Evolutionary conservation across 176 grass and related monocot genomes (phyloP), one percentile per base, ranked within the genome.

Genomic region (Lolium rigidum): DNA sequence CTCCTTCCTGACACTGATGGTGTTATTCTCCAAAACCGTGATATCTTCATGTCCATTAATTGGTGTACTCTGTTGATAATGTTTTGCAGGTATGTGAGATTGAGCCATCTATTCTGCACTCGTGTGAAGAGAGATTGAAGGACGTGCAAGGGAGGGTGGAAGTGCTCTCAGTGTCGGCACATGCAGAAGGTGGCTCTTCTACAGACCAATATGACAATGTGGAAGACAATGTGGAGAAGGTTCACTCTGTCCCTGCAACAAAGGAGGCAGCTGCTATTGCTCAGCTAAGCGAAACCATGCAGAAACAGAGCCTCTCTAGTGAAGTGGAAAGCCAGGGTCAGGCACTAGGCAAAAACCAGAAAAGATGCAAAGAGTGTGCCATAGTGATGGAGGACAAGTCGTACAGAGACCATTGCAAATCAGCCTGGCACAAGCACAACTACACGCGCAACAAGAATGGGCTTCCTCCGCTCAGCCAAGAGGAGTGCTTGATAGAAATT

Each of bases 351-450:
- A 86, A 78, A 43, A 86, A 74, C 16, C 92, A 94, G 88, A 94
- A 76, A 57, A 92, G 81, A 46, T 98, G 96, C 70, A 98, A 65
- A 67, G 90, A 94, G 10, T 95, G 93, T 48, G 86, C 88, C 26
- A 72, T 91, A 2, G 60, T 89, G 43, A 70, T 94, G 73, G 96
- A 79, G 82, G 93, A 94, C 88, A 91, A 89, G 22, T 75, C 86
- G 13, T 98, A 89, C 57, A 91, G 93, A 64, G 93, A 98, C 70
- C 96, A 95, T 48, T 95, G 92, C 67, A 95, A 98, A 80, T 82
- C 88, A 0, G 90, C 77, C 5, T 95, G 96, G 96, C 93, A 98
- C 90, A 98, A 98, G 76, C 93, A 98, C 83, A 95, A 94, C 58
- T 84, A 92, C 81, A 91, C 76, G 2, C 84, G 93, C 31, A 85